A percentile compares a stretch with the other conserved stretches of the same genome.
Conservation (phyloP, 805 yeast genomes). For the Wickerhamomyces silvicola region DNA sequence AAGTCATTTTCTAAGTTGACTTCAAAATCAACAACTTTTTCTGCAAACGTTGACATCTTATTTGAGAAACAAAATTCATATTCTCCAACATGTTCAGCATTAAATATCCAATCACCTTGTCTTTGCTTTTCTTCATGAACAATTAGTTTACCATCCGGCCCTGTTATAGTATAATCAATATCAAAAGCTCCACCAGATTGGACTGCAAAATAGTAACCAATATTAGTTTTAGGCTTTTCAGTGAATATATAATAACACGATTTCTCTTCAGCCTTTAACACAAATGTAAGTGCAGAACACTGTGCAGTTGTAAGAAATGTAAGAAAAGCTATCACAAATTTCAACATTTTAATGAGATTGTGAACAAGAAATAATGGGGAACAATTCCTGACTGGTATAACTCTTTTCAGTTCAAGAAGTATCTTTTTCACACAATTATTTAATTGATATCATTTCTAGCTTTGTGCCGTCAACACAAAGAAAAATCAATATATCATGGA, state of each 20-base stretch:
- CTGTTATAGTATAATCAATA: slow-evolving; percentile 53
- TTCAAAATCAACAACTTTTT: slow-evolving; percentile 62
- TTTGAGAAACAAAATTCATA: slow-evolving; percentile 63
- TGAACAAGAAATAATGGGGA: too few species aligned
- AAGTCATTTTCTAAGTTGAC: slow-evolving; percentile 45
- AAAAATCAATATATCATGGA: too few species aligned
- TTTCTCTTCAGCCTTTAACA: slow-evolving; percentile 67
- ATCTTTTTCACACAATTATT: too few species aligned
- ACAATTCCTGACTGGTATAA: too few species aligned
- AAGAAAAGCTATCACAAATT: not conserved
- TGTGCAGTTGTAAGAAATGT: slow-evolving; percentile 25
- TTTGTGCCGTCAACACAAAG: too few species aligned
- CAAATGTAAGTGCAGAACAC: slow-evolving; percentile 63
- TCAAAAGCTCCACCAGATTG: slow-evolving; percentile 65
- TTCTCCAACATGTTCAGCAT: slow-evolving; percentile 51
- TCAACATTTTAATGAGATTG: too few species aligned
- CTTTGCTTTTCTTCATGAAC: slow-evolving; percentile 48
- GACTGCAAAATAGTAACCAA: slow-evolving; percentile 67
- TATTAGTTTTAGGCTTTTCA: slow-evolving; percentile 46
- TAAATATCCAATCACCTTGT: slow-evolving; percentile 56
- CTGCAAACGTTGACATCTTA: slow-evolving; percentile 63
- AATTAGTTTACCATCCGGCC: slow-evolving; percentile 45
- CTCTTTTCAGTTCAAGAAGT: too few species aligned
- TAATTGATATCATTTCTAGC: too few species aligned
- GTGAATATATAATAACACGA: slow-evolving; percentile 71